These are phyloP conservation scores for Saturnispora sekii DNA, from an alignment of 805 yeast species.

Conservation along the genomic window DNA sequence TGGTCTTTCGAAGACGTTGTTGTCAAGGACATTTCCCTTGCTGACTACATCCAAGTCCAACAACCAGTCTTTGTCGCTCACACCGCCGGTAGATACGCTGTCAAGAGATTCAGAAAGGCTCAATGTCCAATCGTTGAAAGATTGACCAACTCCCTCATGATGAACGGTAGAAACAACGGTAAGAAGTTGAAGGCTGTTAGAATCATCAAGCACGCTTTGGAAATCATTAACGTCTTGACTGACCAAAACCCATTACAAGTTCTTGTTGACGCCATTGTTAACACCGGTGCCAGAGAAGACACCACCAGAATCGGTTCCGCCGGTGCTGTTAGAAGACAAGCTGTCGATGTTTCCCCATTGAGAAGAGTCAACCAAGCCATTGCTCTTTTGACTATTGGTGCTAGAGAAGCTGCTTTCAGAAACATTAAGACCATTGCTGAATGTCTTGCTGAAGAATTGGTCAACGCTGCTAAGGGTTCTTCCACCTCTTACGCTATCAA, in stretches of 20 bases:
- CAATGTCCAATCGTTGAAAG: constrained; percentile 99
- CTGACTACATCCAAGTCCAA: constrained; percentile 97
- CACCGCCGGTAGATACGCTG: constrained; percentile 99
- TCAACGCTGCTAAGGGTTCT: constrained; percentile 99
- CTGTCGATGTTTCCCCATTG: constrained; percentile 99
- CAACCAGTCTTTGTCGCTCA: constrained; percentile 96
- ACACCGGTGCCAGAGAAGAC: constrained; percentile 99
- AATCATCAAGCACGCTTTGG: constrained; percentile 98
- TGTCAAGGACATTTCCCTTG: constrained; percentile 94
- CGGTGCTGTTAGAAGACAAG: constrained; percentile 99
- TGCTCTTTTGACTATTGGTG: constrained; percentile 97
- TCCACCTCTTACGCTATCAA: constrained; percentile 99
- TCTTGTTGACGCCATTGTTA: constrained; percentile 96
- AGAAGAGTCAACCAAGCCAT: constrained; percentile 99
- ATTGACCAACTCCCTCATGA: constrained; percentile 98
- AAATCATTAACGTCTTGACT: constrained; percentile 92
- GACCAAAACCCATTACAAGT: constrained; percentile 99
- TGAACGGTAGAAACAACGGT: constrained; percentile 99
- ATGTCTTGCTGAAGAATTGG: constrained; percentile 99
- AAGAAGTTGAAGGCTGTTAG: constrained; percentile 99
- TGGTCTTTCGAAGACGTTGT: constrained; percentile 98
- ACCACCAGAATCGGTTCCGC: constrained; percentile 99
- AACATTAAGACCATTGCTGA: constrained; percentile 99
- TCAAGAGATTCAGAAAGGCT: constrained; percentile 99
- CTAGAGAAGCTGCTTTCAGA: constrained; percentile 99